Evolutionary conservation across 495 filamentous ascomycete genomes (phyloP).

Genomic region (Filosporella fistucella): DNA sequence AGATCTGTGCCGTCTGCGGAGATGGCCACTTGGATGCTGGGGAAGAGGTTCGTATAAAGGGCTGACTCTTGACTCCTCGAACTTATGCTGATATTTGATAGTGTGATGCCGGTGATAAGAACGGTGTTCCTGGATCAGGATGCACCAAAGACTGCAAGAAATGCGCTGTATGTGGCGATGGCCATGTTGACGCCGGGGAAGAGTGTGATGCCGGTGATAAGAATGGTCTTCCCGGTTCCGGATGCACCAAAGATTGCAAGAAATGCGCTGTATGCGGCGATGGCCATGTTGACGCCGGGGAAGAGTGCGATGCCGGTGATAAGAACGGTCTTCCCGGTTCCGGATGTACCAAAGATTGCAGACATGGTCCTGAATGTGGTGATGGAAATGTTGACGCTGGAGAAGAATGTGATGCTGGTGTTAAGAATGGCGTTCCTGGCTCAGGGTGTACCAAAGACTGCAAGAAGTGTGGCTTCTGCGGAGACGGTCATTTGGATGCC

Average conservation of each 20-base stretch:
- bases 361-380: constrained; percentile 4
- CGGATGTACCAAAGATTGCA: constrained; percentile 2
- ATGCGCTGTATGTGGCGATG: neutral
- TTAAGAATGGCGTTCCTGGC: neutral
- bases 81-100: too few relatives aligned
- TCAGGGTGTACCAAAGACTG: neutral
- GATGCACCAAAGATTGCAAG: constrained; percentile 8
- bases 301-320: constrained; percentile 1
- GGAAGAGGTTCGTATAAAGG: too few relatives aligned
- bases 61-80: too few relatives aligned
- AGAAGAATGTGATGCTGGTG: constrained; percentile 1
- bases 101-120: neutral
- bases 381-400: neutral
- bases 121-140: neutral
- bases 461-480: neutral
- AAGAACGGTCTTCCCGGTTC: constrained; percentile 4
- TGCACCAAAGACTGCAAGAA: neutral
- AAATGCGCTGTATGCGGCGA: constrained; percentile 7
- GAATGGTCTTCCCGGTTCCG: neutral
- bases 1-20: constrained; percentile 1
- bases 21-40: neutral
- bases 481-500: neutral
- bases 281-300: constrained; percentile 1
- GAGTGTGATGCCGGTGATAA: constrained; percentile 4
- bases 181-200: neutral